Percentiles rank a stretch among this genome's conserved stretches.
Conservation (phyloP, 139 green algal genomes). For the Parachlorella kessleri region DNA sequence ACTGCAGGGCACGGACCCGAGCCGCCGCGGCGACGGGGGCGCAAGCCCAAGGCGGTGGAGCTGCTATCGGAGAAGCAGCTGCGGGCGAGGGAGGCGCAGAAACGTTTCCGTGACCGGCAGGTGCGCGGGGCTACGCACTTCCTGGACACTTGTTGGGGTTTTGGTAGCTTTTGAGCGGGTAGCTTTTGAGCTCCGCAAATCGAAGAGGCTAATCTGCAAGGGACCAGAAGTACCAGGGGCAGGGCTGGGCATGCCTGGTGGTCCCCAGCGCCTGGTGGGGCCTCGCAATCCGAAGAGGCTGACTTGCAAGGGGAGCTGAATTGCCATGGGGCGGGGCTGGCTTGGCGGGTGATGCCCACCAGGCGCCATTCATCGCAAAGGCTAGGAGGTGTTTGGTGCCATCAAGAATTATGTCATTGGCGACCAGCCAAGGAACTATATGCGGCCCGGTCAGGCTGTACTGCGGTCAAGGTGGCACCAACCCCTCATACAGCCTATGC, state of each 20-base stretch:
- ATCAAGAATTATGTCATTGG: too few species aligned
- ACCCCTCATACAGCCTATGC: too few species aligned
- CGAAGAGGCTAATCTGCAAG: too few species aligned
- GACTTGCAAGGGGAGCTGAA: too few species aligned
- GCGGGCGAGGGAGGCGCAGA: slow-evolving; percentile 31
- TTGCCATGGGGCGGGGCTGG: too few species aligned
- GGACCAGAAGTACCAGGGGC: background rate
- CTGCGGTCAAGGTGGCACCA: too few species aligned
- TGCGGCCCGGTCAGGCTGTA: too few species aligned
- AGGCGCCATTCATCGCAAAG: too few species aligned
- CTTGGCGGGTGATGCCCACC: too few species aligned
- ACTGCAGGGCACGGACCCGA: slow-evolving; percentile 9
- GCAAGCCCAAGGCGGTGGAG: slow-evolving; percentile 6
- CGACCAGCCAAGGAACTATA: too few species aligned
- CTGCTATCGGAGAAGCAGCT: slow-evolving; percentile 29
- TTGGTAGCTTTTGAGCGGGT: background rate
- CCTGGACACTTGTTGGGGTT: background rate
- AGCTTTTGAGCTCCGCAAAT: background rate
- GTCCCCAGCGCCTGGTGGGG: too few species aligned
- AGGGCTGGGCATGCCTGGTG: background rate
- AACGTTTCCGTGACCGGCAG: slow-evolving; percentile 11
- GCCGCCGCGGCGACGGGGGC: background rate
- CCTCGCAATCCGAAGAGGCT: background rate
- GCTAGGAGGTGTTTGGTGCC: too few species aligned
- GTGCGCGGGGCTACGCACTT: background rate